Evolutionary conservation across 768 basidiomycete genomes (phyloP).

Genomic region (Suillus discolor): DNA sequence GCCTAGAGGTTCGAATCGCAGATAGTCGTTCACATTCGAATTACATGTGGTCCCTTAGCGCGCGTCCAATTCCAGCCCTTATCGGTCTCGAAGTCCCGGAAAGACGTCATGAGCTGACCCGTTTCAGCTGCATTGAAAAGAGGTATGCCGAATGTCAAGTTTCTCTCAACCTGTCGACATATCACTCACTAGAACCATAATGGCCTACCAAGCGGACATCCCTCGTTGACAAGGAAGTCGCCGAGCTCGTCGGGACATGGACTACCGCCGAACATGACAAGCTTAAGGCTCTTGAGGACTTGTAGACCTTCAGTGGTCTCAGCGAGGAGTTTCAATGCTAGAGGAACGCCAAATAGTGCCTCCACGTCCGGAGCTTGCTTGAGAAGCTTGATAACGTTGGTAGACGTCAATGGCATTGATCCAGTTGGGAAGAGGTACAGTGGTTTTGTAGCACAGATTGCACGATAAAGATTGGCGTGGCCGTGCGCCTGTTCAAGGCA

Average conservation of each 20-base stretch:
- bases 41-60: constrained; percentile 26
- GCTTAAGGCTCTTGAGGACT: constrained; percentile 44
- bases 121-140: constrained; percentile 26
- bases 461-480: constrained; percentile 38
- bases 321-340: constrained; percentile 45
- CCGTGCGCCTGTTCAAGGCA: constrained; percentile 21
- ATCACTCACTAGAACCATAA: constrained; percentile 49
- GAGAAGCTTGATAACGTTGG: constrained; percentile 44
- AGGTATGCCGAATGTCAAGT: neutral
- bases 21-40: constrained; percentile 32
- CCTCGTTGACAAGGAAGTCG: constrained; percentile 47
- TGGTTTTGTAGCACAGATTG: constrained; percentile 42
- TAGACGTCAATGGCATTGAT: constrained; percentile 47
- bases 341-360: constrained; percentile 40
- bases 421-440: constrained; percentile 45
- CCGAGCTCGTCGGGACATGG: constrained; percentile 58
- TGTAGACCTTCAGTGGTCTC: constrained; percentile 49
- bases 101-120: constrained; percentile 47
- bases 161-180: neutral
- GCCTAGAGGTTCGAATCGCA: constrained; percentile 46
- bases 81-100: constrained; percentile 49
- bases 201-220: constrained; percentile 51
- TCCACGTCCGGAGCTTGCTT: constrained; percentile 34
- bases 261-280: constrained; percentile 55
- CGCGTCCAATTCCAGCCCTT: constrained; percentile 61